A percentile compares a stretch with the other conserved stretches of the same genome.
Conservation (phyloP, 805 yeast genomes). For the Cyberlindnera mrakii region DNA sequence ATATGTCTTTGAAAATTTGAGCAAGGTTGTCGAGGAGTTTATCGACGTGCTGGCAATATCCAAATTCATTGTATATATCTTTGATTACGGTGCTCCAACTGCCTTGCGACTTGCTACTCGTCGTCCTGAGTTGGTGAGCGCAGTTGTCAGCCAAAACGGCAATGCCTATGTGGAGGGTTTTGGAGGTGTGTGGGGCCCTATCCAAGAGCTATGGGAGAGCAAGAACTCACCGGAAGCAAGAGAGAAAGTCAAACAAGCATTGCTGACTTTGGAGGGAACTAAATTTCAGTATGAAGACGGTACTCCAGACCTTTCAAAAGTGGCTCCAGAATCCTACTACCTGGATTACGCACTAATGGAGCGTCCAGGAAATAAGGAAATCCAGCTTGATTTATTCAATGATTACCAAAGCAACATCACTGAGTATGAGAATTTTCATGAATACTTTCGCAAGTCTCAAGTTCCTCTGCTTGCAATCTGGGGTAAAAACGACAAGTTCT, state of each 20-base stretch:
- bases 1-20: too few relatives aligned
- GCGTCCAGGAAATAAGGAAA: constrained; percentile 22
- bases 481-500: constrained; percentile 37
- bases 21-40: constrained; percentile 18
- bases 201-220: constrained; percentile 28
- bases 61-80: constrained; percentile 30
- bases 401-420: constrained; percentile 32
- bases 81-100: constrained; percentile 41
- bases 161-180: constrained; percentile 40
- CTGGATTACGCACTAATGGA: constrained; percentile 27
- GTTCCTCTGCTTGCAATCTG: constrained; percentile 34
- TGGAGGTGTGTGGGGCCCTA: constrained; percentile 34
- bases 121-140: constrained; percentile 26
- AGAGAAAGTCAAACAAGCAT: too few relatives aligned
- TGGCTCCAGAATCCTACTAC: constrained; percentile 29
- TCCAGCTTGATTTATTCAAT: constrained; percentile 30
- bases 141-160: constrained; percentile 36
- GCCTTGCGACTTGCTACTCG: constrained; percentile 33
- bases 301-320: constrained; percentile 16
- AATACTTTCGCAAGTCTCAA: constrained; percentile 25
- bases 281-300: constrained; percentile 29
- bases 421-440: constrained; percentile 33
- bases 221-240: constrained; percentile 16
- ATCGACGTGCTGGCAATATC: constrained; percentile 22
- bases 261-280: constrained; percentile 8